phyloP scores from a whole-genome alignment of 2,329 filamentous ascomycete species.

The Lomentospora prolificans region DNA sequence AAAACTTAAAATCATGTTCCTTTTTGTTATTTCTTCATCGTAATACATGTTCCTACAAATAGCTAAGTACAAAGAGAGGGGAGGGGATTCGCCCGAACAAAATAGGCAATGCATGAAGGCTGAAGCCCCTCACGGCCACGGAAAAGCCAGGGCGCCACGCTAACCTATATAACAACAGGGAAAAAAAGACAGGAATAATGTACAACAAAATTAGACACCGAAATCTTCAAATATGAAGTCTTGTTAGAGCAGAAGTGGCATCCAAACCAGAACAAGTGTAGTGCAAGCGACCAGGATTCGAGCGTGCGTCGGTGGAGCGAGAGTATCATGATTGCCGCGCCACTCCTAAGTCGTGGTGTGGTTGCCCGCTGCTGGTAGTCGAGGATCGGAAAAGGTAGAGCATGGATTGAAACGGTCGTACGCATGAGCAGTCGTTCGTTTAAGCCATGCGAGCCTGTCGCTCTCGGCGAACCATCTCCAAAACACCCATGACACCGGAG shows the following conservation, averaged over 20 bases:
- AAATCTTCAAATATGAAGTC: too few species aligned
- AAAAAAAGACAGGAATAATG: not conserved
- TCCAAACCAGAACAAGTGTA: too few species aligned
- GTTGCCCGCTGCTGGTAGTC: too few species aligned
- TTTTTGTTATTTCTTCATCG: not conserved
- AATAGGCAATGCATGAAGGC: not conserved
- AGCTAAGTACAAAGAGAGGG: conserved; percentile 5
- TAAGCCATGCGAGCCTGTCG: conserved; percentile 4
- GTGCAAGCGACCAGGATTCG: too few species aligned
- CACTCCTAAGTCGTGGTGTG: too few species aligned
- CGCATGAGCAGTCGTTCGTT: too few species aligned
- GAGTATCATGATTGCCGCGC: too few species aligned
- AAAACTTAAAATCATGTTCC: not conserved
- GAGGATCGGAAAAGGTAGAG: not conserved
- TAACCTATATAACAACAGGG: not conserved
- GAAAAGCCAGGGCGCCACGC: not conserved
- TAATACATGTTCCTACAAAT: not conserved
- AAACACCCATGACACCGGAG: conserved; percentile 46
- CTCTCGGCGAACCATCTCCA: conserved; percentile 43
- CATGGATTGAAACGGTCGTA: too few species aligned
- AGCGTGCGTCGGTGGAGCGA: too few species aligned
- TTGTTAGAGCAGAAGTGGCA: too few species aligned
- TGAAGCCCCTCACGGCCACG: conserved; percentile 2
- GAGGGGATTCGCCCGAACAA: not conserved
- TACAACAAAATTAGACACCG: not conserved